Evolutionary conservation across 2,329 filamentous ascomycete genomes (phyloP).

Genomic region (Fusarium sp.): DNA sequence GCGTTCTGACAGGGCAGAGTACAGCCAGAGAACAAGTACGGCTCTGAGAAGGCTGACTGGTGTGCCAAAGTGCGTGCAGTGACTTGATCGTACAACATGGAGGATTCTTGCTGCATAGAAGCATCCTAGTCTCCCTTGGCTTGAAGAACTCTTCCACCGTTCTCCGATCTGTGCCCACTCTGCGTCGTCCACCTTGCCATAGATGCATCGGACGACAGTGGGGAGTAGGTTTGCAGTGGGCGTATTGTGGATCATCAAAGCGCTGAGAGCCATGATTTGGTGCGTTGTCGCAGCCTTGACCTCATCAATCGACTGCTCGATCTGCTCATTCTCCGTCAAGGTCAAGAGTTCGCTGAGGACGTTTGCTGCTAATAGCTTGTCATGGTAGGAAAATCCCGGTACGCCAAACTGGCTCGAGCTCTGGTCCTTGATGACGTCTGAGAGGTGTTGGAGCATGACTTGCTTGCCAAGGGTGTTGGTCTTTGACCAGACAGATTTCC

Average conservation of each 20-base stretch:
- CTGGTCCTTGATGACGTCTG: background rate
- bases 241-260: constrained; percentile 12
- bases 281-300: constrained; percentile 19
- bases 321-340: constrained; percentile 10
- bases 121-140: constrained; percentile 20
- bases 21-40: constrained; percentile 6
- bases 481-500: constrained; percentile 1
- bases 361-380: background rate
- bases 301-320: constrained; percentile 6
- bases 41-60: background rate
- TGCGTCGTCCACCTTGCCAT: constrained; percentile 1
- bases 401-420: background rate
- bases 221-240: constrained; percentile 4
- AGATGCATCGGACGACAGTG: constrained; percentile 15
- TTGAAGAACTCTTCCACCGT: background rate
- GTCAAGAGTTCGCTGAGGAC: background rate
- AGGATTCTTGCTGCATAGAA: constrained; percentile 20
- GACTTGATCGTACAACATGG: constrained; percentile 6
- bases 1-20: background rate
- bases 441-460: constrained; percentile 7
- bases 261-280: constrained; percentile 11
- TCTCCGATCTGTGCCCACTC: constrained; percentile 3
- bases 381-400: constrained; percentile 1
- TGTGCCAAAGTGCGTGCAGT: constrained; percentile 15
- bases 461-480: constrained; percentile 12